phyloP scores from a whole-genome alignment of 192 early-diverging fungal species.

The Geranomyces michiganensis region DNA sequence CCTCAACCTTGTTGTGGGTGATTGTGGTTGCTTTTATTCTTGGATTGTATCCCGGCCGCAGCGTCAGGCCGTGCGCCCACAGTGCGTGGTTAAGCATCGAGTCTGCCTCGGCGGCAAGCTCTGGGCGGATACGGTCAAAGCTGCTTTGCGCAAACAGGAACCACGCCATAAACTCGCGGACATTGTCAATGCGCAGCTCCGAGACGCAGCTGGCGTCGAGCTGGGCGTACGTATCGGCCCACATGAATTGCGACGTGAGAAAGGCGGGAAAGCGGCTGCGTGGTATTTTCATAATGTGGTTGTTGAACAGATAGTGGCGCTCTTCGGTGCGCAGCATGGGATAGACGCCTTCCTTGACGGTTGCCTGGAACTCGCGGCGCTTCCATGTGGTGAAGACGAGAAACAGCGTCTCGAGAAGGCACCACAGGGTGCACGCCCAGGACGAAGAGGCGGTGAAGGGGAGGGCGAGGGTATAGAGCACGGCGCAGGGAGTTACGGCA shows the following conservation, averaged over 20 bases:
- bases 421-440: too few species aligned
- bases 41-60: conserved; percentile 15
- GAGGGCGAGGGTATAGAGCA: conserved; percentile 2
- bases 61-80: not conserved
- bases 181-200: conserved; percentile 6
- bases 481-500: not conserved
- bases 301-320: not conserved
- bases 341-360: not conserved
- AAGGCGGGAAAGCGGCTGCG: not conserved
- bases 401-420: not conserved
- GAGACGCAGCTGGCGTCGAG: not conserved
- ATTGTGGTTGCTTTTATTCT: not conserved
- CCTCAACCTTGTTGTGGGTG: conserved; percentile 13
- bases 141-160: not conserved
- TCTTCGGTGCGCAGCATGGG: not conserved
- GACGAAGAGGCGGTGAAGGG: not conserved
- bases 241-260: conserved; percentile 11
- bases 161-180: conserved; percentile 6
- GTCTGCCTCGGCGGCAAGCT: conserved; percentile 1
- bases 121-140: not conserved
- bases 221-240: conserved; percentile 3
- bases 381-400: not conserved
- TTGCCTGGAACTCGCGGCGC: conserved; percentile 3
- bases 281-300: not conserved
- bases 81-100: conserved; percentile 8